Percentiles rank a stretch among this genome's conserved stretches.
Conservation (phyloP, 768 basidiomycete genomes). For the Coprinopsis marcescibilis region DNA sequence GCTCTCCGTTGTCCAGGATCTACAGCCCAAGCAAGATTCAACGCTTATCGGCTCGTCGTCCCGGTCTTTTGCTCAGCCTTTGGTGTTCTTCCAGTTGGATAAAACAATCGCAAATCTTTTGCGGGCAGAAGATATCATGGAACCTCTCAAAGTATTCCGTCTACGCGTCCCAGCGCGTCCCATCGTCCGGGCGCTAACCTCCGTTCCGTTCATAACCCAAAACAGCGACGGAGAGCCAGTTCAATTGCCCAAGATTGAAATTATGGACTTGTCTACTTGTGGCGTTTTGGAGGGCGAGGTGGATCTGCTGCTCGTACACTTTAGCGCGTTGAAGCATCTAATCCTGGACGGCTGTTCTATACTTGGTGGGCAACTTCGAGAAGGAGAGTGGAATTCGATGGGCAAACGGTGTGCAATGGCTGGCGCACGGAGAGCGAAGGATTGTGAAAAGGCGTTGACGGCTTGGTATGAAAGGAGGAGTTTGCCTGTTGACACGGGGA, state of each 20-base stretch:
- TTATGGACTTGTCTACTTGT: slow-evolving; percentile 76
- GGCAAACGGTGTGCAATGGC: slow-evolving; percentile 58
- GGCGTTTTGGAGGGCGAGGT: slow-evolving; percentile 48
- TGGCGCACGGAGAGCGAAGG: slow-evolving; percentile 55
- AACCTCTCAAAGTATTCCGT: slow-evolving; percentile 50
- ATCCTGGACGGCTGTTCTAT: slow-evolving; percentile 65
- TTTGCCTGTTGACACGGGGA: slow-evolving; percentile 6
- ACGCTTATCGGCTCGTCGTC: slow-evolving; percentile 12
- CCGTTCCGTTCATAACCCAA: slow-evolving; percentile 9
- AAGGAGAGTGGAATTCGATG: slow-evolving; percentile 53
- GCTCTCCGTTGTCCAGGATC: slow-evolving; percentile 66
- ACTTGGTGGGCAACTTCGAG: slow-evolving; percentile 46
- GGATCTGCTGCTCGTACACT: slow-evolving; percentile 45
- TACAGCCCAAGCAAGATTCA: slow-evolving; percentile 31
- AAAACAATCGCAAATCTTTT: slow-evolving; percentile 40
- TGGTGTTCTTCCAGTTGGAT: slow-evolving; percentile 77
- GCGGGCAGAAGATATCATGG: slow-evolving; percentile 41
- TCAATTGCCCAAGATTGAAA: slow-evolving; percentile 43
- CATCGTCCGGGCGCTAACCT: slow-evolving; percentile 38
- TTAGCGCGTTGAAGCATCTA: slow-evolving; percentile 52
- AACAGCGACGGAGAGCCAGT: slow-evolving; percentile 10
- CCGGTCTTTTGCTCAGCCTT: slow-evolving; percentile 70
- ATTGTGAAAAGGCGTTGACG: slow-evolving; percentile 59
- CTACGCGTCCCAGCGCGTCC: slow-evolving; percentile 70
- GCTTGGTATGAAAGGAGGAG: slow-evolving; percentile 38